These are phyloP conservation scores for Phytophthora tentaculata DNA, from an alignment of 352 stramenopile genomes.

Conservation along the genomic window DNA sequence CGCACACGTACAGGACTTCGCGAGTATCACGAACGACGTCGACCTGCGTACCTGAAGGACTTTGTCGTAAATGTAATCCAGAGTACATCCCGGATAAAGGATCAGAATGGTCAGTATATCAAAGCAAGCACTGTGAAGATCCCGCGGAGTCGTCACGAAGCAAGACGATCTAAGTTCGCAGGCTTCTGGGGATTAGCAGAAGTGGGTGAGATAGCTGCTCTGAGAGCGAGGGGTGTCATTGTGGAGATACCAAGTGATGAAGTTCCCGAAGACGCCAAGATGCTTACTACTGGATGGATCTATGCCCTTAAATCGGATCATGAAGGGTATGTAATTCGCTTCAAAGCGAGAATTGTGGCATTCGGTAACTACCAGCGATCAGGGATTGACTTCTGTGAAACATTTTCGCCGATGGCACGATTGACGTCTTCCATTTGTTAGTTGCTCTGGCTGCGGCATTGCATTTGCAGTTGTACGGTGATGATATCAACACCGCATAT, in stretches of 20 bases:
- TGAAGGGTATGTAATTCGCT: constrained; percentile 5
- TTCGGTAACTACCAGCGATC: neutral
- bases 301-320: constrained; percentile 10
- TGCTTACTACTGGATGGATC: constrained; percentile 4
- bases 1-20: neutral
- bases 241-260: neutral
- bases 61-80: neutral
- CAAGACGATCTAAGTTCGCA: constrained; percentile 1
- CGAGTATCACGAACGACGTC: neutral
- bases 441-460: neutral
- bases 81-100: neutral
- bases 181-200: neutral
- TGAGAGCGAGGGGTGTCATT: constrained; percentile 3
- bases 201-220: constrained; percentile 8
- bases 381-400: neutral
- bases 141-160: neutral
- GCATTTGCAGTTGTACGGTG: neutral
- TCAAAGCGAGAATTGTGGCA: constrained; percentile 14
- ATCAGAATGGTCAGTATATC: neutral
- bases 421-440: constrained; percentile 3
- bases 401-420: neutral
- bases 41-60: neutral
- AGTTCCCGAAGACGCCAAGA: constrained; percentile 3
- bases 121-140: neutral
- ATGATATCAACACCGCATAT: neutral